phyloP scores from a whole-genome alignment of 2,329 filamentous ascomycete species.

The Aspergillus melleus region DNA sequence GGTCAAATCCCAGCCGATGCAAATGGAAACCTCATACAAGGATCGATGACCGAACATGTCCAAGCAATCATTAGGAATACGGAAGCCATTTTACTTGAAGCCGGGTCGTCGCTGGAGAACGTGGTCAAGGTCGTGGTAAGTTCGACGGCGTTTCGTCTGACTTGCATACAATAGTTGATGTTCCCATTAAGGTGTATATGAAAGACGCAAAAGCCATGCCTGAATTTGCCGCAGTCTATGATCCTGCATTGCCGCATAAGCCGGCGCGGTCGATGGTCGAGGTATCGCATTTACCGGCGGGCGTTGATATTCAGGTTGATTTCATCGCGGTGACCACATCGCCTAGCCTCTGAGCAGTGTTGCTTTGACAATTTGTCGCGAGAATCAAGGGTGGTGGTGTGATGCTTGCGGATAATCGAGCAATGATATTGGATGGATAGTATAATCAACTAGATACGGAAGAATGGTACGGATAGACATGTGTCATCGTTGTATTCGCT shows the following conservation, averaged over 20 bases:
- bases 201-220: constrained; percentile 14
- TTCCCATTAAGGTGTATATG: constrained; percentile 10
- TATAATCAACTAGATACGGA: no score
- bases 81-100: constrained; percentile 72
- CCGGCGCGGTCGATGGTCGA: constrained; percentile 18
- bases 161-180: background rate
- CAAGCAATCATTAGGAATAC: constrained; percentile 61
- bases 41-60: constrained; percentile 37
- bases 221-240: constrained; percentile 14
- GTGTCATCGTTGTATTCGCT: no score
- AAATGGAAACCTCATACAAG: constrained; percentile 54
- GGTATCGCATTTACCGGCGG: constrained; percentile 13
- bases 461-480: no score
- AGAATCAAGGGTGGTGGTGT: background rate
- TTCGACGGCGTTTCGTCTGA: background rate
- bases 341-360: background rate
- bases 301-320: constrained; percentile 14
- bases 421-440: no score
- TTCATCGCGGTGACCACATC: constrained; percentile 10
- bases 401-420: background rate
- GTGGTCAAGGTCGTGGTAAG: constrained; percentile 71
- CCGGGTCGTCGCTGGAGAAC: constrained; percentile 68
- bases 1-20: constrained; percentile 69
- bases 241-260: constrained; percentile 11
- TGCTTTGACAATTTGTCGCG: background rate